Evolutionary conservation across 306 rosid genomes (phyloP).

Genomic region (Delonix regia): DNA sequence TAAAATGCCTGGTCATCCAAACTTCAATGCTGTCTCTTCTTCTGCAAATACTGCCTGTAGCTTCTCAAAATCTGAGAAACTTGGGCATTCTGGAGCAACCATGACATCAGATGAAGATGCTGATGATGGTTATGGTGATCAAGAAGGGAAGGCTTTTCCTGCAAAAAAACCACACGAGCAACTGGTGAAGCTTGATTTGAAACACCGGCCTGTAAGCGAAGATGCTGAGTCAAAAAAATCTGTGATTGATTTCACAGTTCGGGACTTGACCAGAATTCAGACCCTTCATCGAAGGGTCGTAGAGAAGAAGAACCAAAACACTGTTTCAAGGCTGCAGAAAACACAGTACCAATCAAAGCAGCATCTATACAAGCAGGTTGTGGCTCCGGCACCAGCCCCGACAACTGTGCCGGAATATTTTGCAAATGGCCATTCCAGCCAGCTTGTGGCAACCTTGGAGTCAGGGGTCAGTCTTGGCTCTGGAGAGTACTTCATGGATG

Average conservation of each 20-base stretch:
- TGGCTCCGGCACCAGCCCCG: constrained; percentile 48
- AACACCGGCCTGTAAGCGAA: constrained; percentile 45
- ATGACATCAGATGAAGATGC: constrained; percentile 28
- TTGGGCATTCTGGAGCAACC: constrained; percentile 39
- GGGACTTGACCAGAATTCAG: constrained; percentile 79
- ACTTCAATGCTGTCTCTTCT: constrained; percentile 63
- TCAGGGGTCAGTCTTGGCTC: constrained; percentile 97
- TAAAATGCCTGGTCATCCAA: constrained; percentile 67
- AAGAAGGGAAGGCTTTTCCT: constrained; percentile 16
- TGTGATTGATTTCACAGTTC: constrained; percentile 52
- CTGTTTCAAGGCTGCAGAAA: constrained; percentile 62
- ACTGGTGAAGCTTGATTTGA: constrained; percentile 68
- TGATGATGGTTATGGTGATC: constrained; percentile 29
- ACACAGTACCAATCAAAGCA: constrained; percentile 33
- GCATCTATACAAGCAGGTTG: constrained; percentile 5
- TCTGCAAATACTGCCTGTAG: constrained; percentile 59
- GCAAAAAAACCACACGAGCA: constrained; percentile 37
- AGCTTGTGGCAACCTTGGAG: constrained; percentile 84
- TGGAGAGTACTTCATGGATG: constrained; percentile 98
- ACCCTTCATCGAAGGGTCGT: constrained; percentile 68
- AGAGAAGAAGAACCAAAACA: constrained; percentile 86
- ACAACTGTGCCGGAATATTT: constrained; percentile 53
- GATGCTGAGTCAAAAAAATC: constrained; percentile 52
- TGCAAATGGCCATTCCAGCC: constrained; percentile 44
- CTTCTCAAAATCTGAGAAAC: constrained; percentile 41